Conservation (phyloP, 768 basidiomycete genomes). For the Leucocoprinus leucothites region DNA sequence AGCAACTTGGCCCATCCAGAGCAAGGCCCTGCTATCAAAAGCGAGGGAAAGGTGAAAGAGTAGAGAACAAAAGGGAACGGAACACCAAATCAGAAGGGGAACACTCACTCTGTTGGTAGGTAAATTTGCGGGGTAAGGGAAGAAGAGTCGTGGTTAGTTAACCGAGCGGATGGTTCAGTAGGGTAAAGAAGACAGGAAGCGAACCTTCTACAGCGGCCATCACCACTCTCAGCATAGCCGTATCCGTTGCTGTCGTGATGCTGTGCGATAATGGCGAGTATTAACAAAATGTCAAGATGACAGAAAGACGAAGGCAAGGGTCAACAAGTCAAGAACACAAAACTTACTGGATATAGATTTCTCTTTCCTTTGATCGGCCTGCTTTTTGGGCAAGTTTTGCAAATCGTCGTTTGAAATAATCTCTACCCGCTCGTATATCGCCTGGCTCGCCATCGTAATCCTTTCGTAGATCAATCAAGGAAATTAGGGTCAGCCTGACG, state of each 20-base stretch:
- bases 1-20: background rate
- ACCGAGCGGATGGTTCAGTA: conserved; percentile 2
- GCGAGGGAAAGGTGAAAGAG: conserved; percentile 16
- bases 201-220: conserved; percentile 96
- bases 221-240: conserved; percentile 81
- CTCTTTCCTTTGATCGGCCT: conserved; percentile 79
- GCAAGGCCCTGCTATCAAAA: background rate
- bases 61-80: conserved; percentile 19
- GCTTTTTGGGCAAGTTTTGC: conserved; percentile 80
- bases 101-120: conserved; percentile 11
- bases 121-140: conserved; percentile 17
- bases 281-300: conserved; percentile 6
- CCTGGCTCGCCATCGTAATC: conserved; percentile 81
- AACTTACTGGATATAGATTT: conserved; percentile 91
- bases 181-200: conserved; percentile 22
- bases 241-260: conserved; percentile 89
- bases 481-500: background rate
- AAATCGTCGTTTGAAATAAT: conserved; percentile 90
- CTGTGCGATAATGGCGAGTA: conserved; percentile 33
- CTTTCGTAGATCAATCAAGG: conserved; percentile 29
- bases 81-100: conserved; percentile 18
- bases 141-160: conserved; percentile 45
- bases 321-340: background rate
- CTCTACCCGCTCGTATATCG: conserved; percentile 72
- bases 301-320: background rate